A percentile compares a stretch with the other conserved stretches of the same genome.
These are phyloP conservation scores for Sutorius australiensis DNA, from an alignment of 768 basidiomycete species.

Conservation along the genomic window DNA sequence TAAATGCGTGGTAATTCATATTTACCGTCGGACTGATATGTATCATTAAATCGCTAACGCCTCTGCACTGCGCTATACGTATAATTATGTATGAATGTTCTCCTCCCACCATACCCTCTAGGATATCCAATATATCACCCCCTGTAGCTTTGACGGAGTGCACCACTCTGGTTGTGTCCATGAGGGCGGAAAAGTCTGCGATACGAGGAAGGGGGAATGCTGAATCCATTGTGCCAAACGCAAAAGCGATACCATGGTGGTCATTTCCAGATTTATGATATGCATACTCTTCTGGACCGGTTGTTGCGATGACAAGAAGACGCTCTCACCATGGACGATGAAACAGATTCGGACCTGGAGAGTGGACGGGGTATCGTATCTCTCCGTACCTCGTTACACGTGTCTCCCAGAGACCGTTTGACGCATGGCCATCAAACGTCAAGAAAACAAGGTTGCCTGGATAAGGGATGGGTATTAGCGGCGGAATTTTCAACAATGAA, in stretches of 20 bases:
- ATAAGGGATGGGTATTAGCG: constrained; percentile 3
- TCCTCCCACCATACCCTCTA: constrained; percentile 14
- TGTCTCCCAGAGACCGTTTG: constrained; percentile 12
- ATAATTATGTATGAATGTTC: constrained; percentile 16
- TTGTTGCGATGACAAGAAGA: constrained; percentile 12
- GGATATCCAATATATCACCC: constrained; percentile 9
- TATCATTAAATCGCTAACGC: constrained; percentile 21
- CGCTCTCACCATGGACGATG: constrained; percentile 20
- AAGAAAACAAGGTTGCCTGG: constrained; percentile 12
- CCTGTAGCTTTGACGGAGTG: constrained; percentile 19
- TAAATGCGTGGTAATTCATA: constrained; percentile 16
- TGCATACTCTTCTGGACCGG: constrained; percentile 1
- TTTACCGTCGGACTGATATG: constrained; percentile 23
- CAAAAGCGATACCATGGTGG: background rate
- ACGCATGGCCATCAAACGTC: constrained; percentile 29
- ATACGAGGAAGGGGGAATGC: background rate
- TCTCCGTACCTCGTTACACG: constrained; percentile 20
- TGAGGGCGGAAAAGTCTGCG: background rate
- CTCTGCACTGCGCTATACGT: constrained; percentile 6
- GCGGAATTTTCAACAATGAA: constrained; percentile 26
- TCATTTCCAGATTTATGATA: background rate
- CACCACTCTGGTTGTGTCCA: background rate
- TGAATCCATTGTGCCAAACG: background rate
- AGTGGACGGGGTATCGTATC: constrained; percentile 11
- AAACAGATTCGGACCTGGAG: constrained; percentile 18